Conservation (phyloP, 2,329 filamentous ascomycete species). For the Alternaria burnsii region DNA sequence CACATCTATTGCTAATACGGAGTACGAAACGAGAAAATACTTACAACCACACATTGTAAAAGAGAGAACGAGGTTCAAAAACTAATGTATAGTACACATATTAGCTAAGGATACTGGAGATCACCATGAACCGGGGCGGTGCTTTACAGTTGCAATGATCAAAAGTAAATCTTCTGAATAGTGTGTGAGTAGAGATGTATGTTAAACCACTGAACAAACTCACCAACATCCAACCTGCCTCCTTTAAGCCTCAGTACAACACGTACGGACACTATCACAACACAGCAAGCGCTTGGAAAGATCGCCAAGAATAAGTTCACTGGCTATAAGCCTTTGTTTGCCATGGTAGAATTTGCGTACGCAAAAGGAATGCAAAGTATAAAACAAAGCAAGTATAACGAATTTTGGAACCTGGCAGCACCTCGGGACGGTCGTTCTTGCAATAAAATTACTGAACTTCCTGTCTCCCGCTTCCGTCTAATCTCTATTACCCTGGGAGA, state of each 20-base stretch:
- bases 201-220: background rate
- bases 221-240: constrained; percentile 6
- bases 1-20: background rate
- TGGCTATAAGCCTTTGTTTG: constrained; percentile 9
- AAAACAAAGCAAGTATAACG: background rate
- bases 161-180: constrained; percentile 13
- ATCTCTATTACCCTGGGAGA: background rate
- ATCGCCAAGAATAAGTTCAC: constrained; percentile 11
- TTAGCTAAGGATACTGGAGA: background rate
- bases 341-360: background rate
- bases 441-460: background rate
- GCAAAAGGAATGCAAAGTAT: background rate
- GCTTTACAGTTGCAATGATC: constrained; percentile 12
- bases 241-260: constrained; percentile 1
- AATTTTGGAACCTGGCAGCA: background rate
- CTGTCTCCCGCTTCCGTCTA: background rate
- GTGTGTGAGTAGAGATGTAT: background rate
- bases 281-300: constrained; percentile 8
- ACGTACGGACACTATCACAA: constrained; percentile 9
- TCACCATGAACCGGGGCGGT: background rate
- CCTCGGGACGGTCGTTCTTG: background rate
- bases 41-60: constrained; percentile 19
- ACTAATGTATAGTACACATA: background rate
- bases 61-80: constrained; percentile 17
- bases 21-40: background rate